A percentile compares a stretch with the other conserved stretches of the same genome.
These are phyloP conservation scores for Ustilago hordei DNA, from an alignment of 1,284 basidiomycete genomes.

Conservation along the genomic window DNA sequence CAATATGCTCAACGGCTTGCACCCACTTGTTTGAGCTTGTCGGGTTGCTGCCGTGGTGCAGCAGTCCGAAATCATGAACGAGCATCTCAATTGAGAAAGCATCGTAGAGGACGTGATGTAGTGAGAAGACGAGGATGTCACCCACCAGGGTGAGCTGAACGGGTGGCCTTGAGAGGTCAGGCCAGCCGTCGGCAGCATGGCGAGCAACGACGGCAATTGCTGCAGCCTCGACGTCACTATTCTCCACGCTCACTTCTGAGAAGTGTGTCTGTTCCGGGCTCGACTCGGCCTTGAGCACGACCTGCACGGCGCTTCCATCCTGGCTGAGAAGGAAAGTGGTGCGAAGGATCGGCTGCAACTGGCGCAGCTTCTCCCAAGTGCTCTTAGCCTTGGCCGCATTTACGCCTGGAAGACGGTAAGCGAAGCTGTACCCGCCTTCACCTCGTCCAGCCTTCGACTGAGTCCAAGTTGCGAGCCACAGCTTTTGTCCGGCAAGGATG, in stretches of 20 bases:
- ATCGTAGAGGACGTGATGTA: conserved; percentile 67
- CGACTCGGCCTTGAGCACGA: conserved; percentile 19
- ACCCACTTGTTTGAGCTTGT: conserved; percentile 28
- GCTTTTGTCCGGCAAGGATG: conserved; percentile 55
- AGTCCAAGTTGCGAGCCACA: conserved; percentile 51
- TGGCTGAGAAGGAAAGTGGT: conserved; percentile 45
- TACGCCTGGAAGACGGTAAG: conserved; percentile 32
- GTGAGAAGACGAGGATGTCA: conserved; percentile 52
- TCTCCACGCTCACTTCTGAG: conserved; percentile 9
- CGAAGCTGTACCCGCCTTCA: conserved; percentile 54
- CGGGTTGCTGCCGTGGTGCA: conserved; percentile 36
- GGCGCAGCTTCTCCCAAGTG: conserved; percentile 51
- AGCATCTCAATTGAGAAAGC: conserved; percentile 60
- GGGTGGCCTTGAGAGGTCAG: conserved; percentile 22
- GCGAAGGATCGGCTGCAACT: conserved; percentile 56
- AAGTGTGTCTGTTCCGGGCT: conserved; percentile 7
- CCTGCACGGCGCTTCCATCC: conserved; percentile 42
- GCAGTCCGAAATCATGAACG: conserved; percentile 45
- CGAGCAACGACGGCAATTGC: conserved; percentile 17
- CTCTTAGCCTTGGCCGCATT: conserved; percentile 18
- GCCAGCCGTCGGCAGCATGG: conserved; percentile 32
- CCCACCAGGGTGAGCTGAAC: conserved; percentile 39
- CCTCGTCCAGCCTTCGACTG: conserved; percentile 20
- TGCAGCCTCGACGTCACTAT: not conserved
- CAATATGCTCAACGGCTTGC: conserved; percentile 29